phyloP scores from a whole-genome alignment of 768 basidiomycete species.

The Termitomyces sp. region DNA sequence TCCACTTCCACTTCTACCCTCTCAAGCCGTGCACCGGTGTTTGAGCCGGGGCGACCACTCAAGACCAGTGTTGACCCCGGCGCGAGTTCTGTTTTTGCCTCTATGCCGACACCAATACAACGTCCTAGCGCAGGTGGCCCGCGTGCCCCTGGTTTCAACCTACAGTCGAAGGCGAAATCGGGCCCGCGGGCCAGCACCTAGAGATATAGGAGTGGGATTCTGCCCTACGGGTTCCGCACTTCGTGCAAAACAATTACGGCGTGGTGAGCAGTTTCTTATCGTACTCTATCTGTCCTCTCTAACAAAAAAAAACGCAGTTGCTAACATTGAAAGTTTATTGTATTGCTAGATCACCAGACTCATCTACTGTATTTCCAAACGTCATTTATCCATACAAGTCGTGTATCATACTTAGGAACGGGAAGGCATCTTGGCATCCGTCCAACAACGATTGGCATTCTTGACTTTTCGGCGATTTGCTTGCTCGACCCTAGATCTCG shows the following conservation, averaged over 20 bases:
- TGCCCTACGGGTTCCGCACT: background rate
- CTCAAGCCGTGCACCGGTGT: slow-evolving; percentile 13
- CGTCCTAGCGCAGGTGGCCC: background rate
- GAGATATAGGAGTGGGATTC: background rate
- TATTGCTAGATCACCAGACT: background rate
- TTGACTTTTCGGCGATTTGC: background rate
- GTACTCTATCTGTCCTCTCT: background rate
- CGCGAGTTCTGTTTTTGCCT: slow-evolving; percentile 1
- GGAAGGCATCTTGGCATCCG: background rate
- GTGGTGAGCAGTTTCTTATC: background rate
- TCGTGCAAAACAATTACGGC: background rate
- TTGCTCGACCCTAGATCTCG: background rate
- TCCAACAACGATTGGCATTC: background rate
- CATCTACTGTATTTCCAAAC: background rate
- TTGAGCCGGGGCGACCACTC: slow-evolving; percentile 14
- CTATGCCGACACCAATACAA: slow-evolving; percentile 9
- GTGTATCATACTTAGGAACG: background rate
- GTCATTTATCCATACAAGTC: no score
- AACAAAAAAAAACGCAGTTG: background rate
- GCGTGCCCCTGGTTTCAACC: background rate
- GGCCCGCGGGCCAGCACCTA: slow-evolving; percentile 1
- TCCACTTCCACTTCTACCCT: slow-evolving; percentile 6
- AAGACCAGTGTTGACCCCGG: background rate
- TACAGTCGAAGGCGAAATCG: background rate
- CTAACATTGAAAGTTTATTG: background rate